Percentiles rank a stretch among this genome's conserved stretches.
Evolutionary conservation across 345 rosid species (phyloP).

Genomic region (Aquilaria yunnanensis): DNA sequence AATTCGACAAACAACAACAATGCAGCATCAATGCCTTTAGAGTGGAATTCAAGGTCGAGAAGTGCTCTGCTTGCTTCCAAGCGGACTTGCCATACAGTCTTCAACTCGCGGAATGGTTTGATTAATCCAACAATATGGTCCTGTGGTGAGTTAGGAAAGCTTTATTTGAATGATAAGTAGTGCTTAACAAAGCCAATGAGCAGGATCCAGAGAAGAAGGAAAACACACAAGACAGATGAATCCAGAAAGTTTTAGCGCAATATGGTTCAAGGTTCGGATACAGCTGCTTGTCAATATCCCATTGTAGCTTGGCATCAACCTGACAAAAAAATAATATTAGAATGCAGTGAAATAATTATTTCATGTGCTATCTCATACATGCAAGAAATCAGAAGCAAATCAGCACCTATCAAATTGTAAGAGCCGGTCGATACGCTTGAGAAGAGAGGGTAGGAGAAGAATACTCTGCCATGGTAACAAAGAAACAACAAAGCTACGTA

Average conservation of each 20-base stretch:
- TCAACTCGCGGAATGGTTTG: slow-evolving; percentile 60
- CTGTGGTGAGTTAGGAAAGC: slow-evolving; percentile 37
- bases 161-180: slow-evolving; percentile 13
- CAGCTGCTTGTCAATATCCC: slow-evolving; percentile 91
- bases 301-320: slow-evolving; percentile 96
- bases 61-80: slow-evolving; percentile 91
- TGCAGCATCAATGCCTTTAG: slow-evolving; percentile 75
- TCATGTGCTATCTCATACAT: slow-evolving; percentile 4
- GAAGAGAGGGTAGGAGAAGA: slow-evolving; percentile 72
- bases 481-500: slow-evolving; percentile 3
- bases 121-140: slow-evolving; percentile 70
- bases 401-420: slow-evolving; percentile 95
- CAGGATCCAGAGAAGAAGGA: slow-evolving; percentile 5
- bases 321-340: slow-evolving; percentile 21
- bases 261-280: slow-evolving; percentile 78
- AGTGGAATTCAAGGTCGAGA: slow-evolving; percentile 80
- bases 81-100: slow-evolving; percentile 65
- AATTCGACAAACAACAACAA: slow-evolving; percentile 58
- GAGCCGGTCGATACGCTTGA: slow-evolving; percentile 91
- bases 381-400: slow-evolving; percentile 14
- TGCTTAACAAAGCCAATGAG: slow-evolving; percentile 9
- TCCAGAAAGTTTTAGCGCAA: slow-evolving; percentile 79
- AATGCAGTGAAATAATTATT: slow-evolving; percentile 5
- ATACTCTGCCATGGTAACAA: slow-evolving; percentile 59
- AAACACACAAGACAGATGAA: slow-evolving; percentile 66